Base-by-base conservation (phyloP, 2,329 filamentous ascomycete species). In the Nannizziopsis arthrosporioides region DNA sequence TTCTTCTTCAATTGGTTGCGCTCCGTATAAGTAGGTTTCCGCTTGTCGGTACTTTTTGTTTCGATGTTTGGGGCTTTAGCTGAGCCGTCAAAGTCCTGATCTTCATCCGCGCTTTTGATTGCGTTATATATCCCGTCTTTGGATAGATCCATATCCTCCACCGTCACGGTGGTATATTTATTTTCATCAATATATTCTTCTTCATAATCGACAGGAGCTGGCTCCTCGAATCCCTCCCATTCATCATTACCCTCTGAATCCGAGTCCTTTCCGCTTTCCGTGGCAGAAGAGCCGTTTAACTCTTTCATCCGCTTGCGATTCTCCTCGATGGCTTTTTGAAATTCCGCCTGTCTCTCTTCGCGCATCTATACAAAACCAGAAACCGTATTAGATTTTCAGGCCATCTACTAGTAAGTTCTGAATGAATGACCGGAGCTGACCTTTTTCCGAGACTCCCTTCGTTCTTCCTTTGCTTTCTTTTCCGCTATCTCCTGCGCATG, bases 181-280 rank as follows among this genome's bases (percentile, higher is more conserved):
- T 95, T 90, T 64, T 96, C 92, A 64, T 98, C 92, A 55, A 95
- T 78, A 68, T 95, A 98, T 65, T 96, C 88, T 56, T 90, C 88
- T 63, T 94, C 85, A 56, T 86, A 81, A 61, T 93, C 81, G 39
- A 92, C 66, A 5, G 69, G 68, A 17, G 79, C 73, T 35, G 64
- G 66, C 14, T 68, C 66, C 32, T 59, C 70, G 45, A 88, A 73
- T 0, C 83, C 85, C 44, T 73, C 73, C 80, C 82, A 88, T 57
- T 80, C 76, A 11, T 75, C 76, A 10, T 75, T 68, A 1, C 72
- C 70, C 12, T 67, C 67, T n/a, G 65, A 60, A 5, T 48, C 43
- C 15, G 44, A 18, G 10, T 47, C 38, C 9, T 27, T 32, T 14
- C 5, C 38, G 9, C 19, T 19, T 5, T 49, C 38, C 1, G 31